Evolutionary conservation across 352 stramenopile genomes (phyloP), one percentile per base, ranked within the genome.

Genomic region (Proteromonas lacertae): DNA sequence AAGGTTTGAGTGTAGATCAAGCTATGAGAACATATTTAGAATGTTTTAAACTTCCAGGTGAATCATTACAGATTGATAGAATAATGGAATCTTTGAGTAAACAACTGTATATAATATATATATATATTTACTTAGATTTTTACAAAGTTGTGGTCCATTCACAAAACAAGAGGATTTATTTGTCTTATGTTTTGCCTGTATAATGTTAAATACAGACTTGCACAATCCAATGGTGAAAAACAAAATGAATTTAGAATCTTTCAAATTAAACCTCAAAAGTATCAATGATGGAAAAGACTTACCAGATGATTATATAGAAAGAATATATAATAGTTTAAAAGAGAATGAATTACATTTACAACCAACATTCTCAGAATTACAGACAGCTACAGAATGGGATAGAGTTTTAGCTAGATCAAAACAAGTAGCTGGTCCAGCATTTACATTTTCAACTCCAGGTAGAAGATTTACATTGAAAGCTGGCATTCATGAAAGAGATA

Each of bases 51-150:
- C 52, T 97, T 23, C 87, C 87, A 1, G 83, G 83, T 8, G 83
- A 97, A 53, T 80, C 81, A 0, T 83, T 96, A 51, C 89, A 84
- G 46, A 94, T 97, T 37, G 82, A 96, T 50, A n/a, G n/a, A n/a
- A n/a, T n/a, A n/a, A 82, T 48, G 59, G 59, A 44, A 55, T 49
- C 16, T 47, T 64, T 32, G 55, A 49, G 0, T 48, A 54, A 2
- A 53, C 63, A 13, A 42, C 73, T 19, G 49, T n/a, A n/a, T n/a
- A n/a, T n/a, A n/a, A n/a, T n/a, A n/a, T n/a, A n/a, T n/a, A n/a
- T n/a, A n/a, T n/a, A n/a, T n/a, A n/a, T n/a, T n/a, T n/a, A n/a
- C n/a, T n/a, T n/a, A n/a, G n/a, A n/a, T n/a, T n/a, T n/a, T n/a
- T n/a, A n/a, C 14, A 23, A 25, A 12, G 4, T 25, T 4, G 25